Percentiles rank a stretch among this genome's conserved stretches.
These are phyloP conservation scores for Giardia duodenalis DNA, from an alignment of 208 protist genomes.

Conservation along the genomic window DNA sequence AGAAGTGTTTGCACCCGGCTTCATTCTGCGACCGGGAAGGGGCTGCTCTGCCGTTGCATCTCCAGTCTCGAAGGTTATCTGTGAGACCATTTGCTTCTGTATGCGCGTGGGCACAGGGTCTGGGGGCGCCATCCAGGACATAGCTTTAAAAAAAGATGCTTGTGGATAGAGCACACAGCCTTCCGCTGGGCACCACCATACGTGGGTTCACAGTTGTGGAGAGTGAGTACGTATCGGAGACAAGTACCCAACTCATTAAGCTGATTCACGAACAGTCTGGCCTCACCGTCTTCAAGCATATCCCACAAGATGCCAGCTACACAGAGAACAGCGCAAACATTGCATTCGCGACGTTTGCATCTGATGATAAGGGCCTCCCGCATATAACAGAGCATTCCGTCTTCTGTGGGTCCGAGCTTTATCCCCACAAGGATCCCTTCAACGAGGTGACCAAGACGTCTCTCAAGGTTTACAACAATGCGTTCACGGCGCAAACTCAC, in stretches of 20 bases:
- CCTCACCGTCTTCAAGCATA: neutral
- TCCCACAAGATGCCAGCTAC: neutral
- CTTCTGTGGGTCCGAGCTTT: slow-evolving; percentile 42
- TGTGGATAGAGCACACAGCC: too few species aligned
- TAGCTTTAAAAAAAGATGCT: too few species aligned
- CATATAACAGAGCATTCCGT: slow-evolving; percentile 51
- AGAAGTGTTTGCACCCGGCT: too few species aligned
- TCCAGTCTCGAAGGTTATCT: too few species aligned
- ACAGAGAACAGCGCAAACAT: neutral
- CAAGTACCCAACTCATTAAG: neutral
- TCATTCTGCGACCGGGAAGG: too few species aligned
- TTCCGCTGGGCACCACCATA: too few species aligned
- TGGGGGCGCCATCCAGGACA: too few species aligned
- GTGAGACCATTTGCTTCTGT: too few species aligned
- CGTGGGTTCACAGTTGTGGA: neutral
- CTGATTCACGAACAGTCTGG: neutral
- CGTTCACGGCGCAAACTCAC: slow-evolving; percentile 45
- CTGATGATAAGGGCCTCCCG: slow-evolving; percentile 40
- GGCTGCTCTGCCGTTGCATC: too few species aligned
- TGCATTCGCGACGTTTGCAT: neutral
- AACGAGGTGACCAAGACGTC: slow-evolving; percentile 43
- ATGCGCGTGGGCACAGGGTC: too few species aligned
- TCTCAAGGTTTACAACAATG: slow-evolving; percentile 48
- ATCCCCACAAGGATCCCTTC: slow-evolving; percentile 45
- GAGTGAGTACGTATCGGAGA: neutral